These are phyloP conservation scores for Sarocladiaceae sp. DNA, from an alignment of 2,329 filamentous ascomycete species.

Conservation along the genomic window DNA sequence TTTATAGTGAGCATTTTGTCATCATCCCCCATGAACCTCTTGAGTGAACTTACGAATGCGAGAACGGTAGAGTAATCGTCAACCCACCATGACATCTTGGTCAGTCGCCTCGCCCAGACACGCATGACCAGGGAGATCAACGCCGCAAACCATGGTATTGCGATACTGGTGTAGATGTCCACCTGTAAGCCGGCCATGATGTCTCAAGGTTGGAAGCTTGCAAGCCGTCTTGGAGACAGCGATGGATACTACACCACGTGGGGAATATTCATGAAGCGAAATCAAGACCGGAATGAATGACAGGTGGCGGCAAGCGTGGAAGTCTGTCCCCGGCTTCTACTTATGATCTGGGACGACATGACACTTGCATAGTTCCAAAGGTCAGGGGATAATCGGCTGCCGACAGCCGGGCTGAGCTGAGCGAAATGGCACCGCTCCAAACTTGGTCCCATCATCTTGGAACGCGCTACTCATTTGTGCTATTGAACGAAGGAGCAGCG, in stretches of 20 bases:
- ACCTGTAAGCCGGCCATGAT: constrained; percentile 16
- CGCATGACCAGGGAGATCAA: constrained; percentile 17
- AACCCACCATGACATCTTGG: constrained; percentile 20
- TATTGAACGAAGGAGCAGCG: no score
- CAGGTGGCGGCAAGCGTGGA: not conserved
- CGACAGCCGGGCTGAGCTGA: no score
- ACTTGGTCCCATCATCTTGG: no score
- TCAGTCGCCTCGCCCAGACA: constrained; percentile 18
- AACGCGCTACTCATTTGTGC: no score
- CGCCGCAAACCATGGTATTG: constrained; percentile 18
- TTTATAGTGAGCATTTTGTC: not conserved
- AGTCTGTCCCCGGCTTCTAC: not conserved
- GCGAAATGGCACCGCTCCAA: no score
- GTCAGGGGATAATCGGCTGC: no score
- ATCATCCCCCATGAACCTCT: not conserved
- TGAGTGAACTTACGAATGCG: constrained; percentile 18
- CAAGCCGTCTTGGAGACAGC: not conserved
- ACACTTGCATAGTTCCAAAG: no score
- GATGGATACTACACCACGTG: not conserved
- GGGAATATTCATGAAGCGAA: not conserved
- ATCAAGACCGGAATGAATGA: not conserved
- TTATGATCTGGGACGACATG: no score
- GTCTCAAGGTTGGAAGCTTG: no score
- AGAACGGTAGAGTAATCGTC: constrained; percentile 19
- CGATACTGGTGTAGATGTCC: constrained; percentile 15